phyloP scores from a whole-genome alignment of 2,329 filamentous ascomycete species.

The Fusarium stilboides region DNA sequence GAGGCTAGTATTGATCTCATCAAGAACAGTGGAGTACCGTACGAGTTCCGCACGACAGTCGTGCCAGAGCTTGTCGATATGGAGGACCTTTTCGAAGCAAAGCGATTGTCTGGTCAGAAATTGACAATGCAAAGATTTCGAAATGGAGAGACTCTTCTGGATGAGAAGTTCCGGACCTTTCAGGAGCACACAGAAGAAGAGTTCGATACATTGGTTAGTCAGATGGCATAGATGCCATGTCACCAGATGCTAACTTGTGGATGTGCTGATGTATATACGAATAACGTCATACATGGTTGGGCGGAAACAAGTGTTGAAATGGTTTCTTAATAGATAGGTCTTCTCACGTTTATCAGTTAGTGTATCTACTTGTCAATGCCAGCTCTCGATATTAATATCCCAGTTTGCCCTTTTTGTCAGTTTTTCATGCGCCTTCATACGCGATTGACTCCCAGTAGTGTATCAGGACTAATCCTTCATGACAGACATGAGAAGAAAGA shows the following conservation, averaged over 20 bases:
- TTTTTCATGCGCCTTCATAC: no score
- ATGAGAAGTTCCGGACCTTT: conserved; percentile 12
- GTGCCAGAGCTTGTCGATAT: conserved; percentile 42
- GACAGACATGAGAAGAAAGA: neutral
- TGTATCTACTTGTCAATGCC: no score
- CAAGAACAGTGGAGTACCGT: conserved; percentile 35
- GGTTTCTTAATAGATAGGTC: no score
- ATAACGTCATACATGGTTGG: no score
- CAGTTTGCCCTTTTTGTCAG: no score
- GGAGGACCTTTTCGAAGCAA: conserved; percentile 46
- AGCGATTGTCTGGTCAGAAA: conserved; percentile 38
- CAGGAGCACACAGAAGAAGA: conserved; percentile 43
- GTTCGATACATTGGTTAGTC: conserved; percentile 34
- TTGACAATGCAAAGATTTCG: conserved; percentile 46
- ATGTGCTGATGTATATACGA: neutral
- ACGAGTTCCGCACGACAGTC: conserved; percentile 46
- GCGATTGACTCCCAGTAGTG: no score
- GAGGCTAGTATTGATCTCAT: conserved; percentile 41
- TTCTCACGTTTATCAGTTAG: no score
- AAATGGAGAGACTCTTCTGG: conserved; percentile 25
- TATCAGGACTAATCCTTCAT: neutral
- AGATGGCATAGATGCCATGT: conserved; percentile 19
- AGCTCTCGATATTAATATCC: no score
- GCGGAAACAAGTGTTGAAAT: no score
- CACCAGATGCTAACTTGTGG: accelerated